Base-by-base conservation (phyloP, 2,329 filamentous ascomycete species). In the Fusarium sp. region DNA sequence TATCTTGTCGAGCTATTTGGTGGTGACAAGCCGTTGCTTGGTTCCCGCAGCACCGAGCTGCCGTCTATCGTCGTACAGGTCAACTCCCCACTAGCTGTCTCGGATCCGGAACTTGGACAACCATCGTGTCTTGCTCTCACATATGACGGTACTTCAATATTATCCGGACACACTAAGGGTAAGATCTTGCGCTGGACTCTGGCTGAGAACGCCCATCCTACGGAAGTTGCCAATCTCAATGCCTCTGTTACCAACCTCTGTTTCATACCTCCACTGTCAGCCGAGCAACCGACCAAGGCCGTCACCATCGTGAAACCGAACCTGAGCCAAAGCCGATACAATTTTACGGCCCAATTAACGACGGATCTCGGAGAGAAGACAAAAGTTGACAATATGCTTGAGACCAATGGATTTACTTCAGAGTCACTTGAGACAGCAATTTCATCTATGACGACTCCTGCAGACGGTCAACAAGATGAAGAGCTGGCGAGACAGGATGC, bases 131-230 rank as follows among this genome's bases (percentile, higher is more conserved):
- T 97, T 59, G 86, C 87, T 21, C 80, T 97, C 55, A 94, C 89
- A 75, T 94, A 96, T 79, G 95, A 98, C 77, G 92, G 93, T 26
- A 94, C 91, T 44, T 87, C 85, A 10, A 82, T 98, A 23, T 80
- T 97, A 26, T 94, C 94, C 5, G 94, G 94, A 8, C 94, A 98
- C 76, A 83, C 87, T 19, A 91, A 87, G 72, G 95, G 95, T 52
- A 92, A 92, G 75, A 86, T 98, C 42, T 82, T 93, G 31, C 85
- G 87, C 56, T 98, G 95, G 95, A 93, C 93, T 77, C 85, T 95
- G 26, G 89, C 89, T 39, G 89, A 90, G 70, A 88, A 88, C 63
- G 89, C 88, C 62, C 91, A 92, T 66, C 86, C 88, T 2, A 87
- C 89, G 5, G 89, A 90, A 54, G 76, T 95, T 48, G 85, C 88